phyloP scores from a whole-genome alignment of 2,329 filamentous ascomycete species.

The Alternaria sp. region DNA sequence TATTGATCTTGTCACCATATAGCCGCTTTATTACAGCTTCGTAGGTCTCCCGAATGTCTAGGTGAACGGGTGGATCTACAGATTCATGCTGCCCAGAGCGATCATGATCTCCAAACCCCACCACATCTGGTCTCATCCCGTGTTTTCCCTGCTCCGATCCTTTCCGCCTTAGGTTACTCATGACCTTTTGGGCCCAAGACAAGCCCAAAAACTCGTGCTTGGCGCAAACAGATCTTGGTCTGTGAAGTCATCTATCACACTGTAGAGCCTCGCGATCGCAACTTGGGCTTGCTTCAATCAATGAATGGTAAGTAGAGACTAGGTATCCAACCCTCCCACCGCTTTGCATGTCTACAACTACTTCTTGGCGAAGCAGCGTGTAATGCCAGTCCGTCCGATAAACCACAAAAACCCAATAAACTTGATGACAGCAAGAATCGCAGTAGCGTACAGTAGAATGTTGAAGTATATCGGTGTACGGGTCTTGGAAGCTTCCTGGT shows the following conservation, averaged over 20 bases:
- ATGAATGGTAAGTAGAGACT: neutral
- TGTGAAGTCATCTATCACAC: conserved; percentile 9
- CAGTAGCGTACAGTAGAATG: conserved; percentile 88
- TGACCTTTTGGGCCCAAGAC: conserved; percentile 2
- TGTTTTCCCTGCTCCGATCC: conserved; percentile 22
- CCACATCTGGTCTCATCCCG: conserved; percentile 6
- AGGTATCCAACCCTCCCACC: neutral
- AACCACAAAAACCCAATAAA: conserved; percentile 95
- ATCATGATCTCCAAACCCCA: conserved; percentile 19
- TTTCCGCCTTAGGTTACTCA: conserved; percentile 1
- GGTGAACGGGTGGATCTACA: conserved; percentile 1
- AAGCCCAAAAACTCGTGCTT: conserved; percentile 4
- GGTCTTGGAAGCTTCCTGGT: conserved; percentile 55
- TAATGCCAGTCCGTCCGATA: conserved; percentile 90
- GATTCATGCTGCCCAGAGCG: conserved; percentile 4
- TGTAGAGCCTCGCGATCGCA: no score
- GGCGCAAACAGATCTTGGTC: neutral
- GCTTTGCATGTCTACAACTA: conserved; percentile 33
- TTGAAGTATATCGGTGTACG: conserved; percentile 89
- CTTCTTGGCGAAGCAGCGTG: conserved; percentile 89
- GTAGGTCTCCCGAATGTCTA: neutral
- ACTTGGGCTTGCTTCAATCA: neutral
- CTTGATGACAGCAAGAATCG: conserved; percentile 80
- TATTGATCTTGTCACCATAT: neutral
- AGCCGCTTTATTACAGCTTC: neutral